A percentile compares a stretch with the other conserved stretches of the same genome.
These are phyloP conservation scores for Microbotryomycetes sp. DNA, from an alignment of 1,284 basidiomycete genomes.

Conservation along the genomic window DNA sequence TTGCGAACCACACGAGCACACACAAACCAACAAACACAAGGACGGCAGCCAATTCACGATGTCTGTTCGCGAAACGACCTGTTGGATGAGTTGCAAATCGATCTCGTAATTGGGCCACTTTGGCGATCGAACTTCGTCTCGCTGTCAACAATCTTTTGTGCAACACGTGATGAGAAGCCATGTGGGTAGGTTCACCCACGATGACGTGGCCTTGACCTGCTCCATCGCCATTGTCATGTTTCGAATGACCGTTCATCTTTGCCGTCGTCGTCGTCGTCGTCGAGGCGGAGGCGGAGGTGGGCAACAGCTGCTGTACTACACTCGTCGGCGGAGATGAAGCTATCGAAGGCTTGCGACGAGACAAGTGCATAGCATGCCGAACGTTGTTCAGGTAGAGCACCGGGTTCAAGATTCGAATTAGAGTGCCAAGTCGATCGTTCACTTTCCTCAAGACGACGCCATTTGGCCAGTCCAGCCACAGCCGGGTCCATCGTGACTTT, in stretches of 20 bases:
- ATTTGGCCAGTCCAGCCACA: not conserved
- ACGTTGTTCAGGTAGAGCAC: no score
- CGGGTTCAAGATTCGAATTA: not conserved
- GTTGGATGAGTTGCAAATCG: not conserved
- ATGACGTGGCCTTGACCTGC: not conserved
- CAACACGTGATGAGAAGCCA: not conserved
- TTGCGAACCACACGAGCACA: not conserved
- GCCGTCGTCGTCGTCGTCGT: not conserved
- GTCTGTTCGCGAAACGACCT: not conserved
- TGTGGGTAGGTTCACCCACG: not conserved
- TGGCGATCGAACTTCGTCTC: not conserved
- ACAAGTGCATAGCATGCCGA: not conserved
- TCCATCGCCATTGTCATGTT: not conserved
- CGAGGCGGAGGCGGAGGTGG: not conserved
- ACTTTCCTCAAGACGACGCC: not conserved
- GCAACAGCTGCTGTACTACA: not conserved
- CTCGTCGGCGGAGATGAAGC: not conserved
- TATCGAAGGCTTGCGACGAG: not conserved
- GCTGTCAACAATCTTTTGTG: not conserved
- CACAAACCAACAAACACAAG: not conserved
- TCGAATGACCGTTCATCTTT: not conserved
- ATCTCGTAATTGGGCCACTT: not conserved
- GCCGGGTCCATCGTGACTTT: not conserved
- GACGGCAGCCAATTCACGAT: not conserved
- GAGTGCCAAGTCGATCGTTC: not conserved